Evolutionary conservation across 257 asterid genomes (phyloP), one percentile per base, ranked within the genome.

Genomic region (Vinca minor): DNA sequence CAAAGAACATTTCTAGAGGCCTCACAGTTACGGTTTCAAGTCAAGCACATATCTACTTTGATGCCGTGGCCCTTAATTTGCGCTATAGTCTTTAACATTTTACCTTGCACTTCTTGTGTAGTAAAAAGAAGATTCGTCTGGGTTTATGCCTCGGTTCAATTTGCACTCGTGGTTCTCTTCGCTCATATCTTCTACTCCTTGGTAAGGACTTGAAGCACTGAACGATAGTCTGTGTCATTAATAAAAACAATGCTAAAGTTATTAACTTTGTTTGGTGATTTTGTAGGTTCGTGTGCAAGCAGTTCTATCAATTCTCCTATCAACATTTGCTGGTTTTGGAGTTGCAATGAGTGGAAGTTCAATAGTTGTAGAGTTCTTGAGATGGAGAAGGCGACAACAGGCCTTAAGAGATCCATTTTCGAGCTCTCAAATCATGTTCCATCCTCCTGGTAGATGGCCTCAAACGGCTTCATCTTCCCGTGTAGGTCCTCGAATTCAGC

Each of bases 311-410:
- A 74, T 85, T 70, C 91, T 91, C 42, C 85, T 91, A 6, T 80
- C 97, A 11, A 83, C 95, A 60, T 85, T 91, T 50, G 78, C 89
- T 8, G 97, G 97, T 8, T 80, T 91, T 74, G 97, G 96, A 8
- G 75, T 85, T 61, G 84, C 96, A 23, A 91, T 87, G 95, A 77
- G 82, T 68, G 96, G 87, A 49, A 82, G 88, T 67, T 81, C 95
- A 21, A 64, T 83, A 31, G 59, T 74, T 4, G 76, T 87, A 9
- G 94, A 87, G 89, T 41, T 72, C 68, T 39, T 74, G 70, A 82
- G 89, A 77, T 87, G 89, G 94, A 83, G 84, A 74, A 76, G 73
- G 57, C 77, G 83, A 15, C 77, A 74, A 7, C 69, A 23, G 28
- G 68, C 71, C 59, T 54, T 42, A 57, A 60, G 72, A 49, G 70